A percentile compares a stretch with the other conserved stretches of the same genome.
phyloP scores from a whole-genome alignment of 805 yeast species.

The Candida palmyrensis region DNA sequence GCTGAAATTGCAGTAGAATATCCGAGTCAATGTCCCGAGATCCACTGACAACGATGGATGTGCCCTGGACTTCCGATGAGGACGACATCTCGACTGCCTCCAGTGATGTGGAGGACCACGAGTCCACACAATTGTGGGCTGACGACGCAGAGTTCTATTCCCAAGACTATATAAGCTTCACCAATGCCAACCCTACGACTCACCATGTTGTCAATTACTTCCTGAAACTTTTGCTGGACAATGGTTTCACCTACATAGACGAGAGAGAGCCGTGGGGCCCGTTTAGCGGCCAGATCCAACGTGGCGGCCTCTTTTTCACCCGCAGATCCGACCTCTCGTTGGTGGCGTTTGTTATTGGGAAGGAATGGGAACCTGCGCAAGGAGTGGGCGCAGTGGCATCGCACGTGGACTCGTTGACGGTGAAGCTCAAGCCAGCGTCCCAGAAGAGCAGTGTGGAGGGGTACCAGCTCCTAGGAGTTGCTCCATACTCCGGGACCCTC shows the following conservation, averaged over 20 bases:
- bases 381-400: conserved; percentile 25
- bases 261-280: too few relatives aligned
- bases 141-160: conserved; percentile 9
- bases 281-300: too few relatives aligned
- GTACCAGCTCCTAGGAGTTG: conserved; percentile 34
- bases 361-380: conserved; percentile 26
- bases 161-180: conserved; percentile 22
- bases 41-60: too few relatives aligned
- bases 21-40: too few relatives aligned
- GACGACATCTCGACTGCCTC: too few relatives aligned
- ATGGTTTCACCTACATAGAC: conserved; percentile 24
- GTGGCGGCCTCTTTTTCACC: conserved; percentile 21
- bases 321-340: conserved; percentile 27
- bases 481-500: conserved; percentile 35
- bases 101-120: too few relatives aligned
- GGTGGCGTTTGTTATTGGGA: conserved; percentile 35
- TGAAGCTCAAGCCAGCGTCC: conserved; percentile 28
- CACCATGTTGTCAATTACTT: conserved; percentile 29
- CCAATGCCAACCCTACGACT: conserved; percentile 37
- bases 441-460: conserved; percentile 20
- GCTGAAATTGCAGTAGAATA: too few relatives aligned
- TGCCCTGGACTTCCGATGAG: too few relatives aligned
- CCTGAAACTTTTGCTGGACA: conserved; percentile 13
- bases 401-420: conserved; percentile 36
- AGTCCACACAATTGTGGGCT: too few relatives aligned